A percentile compares a stretch with the other conserved stretches of the same genome.
Evolutionary conservation across 257 asterid species (phyloP).

Genomic region (Buddleja alternifolia): DNA sequence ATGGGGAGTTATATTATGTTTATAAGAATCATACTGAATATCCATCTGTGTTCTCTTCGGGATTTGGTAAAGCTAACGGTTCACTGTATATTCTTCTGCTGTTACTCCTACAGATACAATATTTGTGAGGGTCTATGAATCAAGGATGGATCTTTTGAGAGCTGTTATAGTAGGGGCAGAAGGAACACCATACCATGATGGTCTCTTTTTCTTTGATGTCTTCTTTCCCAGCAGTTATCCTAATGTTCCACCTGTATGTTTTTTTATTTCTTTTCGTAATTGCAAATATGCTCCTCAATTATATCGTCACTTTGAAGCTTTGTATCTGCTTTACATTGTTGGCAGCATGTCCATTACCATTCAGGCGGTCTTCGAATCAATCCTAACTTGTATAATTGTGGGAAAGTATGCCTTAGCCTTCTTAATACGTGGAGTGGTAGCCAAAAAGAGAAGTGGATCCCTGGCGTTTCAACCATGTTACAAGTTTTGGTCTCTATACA

Average conservation of each 20-base stretch:
- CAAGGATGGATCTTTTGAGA: slow-evolving; percentile 92
- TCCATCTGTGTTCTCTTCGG: neutral
- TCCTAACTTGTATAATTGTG: slow-evolving; percentile 79
- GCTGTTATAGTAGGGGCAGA: slow-evolving; percentile 94
- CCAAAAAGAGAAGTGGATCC: slow-evolving; percentile 81
- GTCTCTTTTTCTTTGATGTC: slow-evolving; percentile 94
- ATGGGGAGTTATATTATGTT: too few species aligned
- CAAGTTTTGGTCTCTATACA: slow-evolving; percentile 97
- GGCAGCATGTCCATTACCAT: slow-evolving; percentile 83
- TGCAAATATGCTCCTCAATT: neutral
- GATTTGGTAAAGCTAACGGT: neutral
- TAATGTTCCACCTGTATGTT: slow-evolving; percentile 81
- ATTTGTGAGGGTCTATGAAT: slow-evolving; percentile 83
- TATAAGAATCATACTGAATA: neutral
- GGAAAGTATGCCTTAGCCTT: slow-evolving; percentile 96
- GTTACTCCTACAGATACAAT: slow-evolving; percentile 60
- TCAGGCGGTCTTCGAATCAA: slow-evolving; percentile 91
- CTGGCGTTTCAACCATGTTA: slow-evolving; percentile 70
- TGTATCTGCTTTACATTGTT: slow-evolving; percentile 23
- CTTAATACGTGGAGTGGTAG: slow-evolving; percentile 90
- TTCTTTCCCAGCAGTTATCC: slow-evolving; percentile 81
- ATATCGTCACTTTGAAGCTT: neutral
- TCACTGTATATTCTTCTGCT: slow-evolving; percentile 20
- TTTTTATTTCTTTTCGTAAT: slow-evolving; percentile 15
- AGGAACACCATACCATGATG: slow-evolving; percentile 98